These are phyloP conservation scores for Fremontodendron californicum DNA, from an alignment of 345 rosid species.

Conservation along the genomic window DNA sequence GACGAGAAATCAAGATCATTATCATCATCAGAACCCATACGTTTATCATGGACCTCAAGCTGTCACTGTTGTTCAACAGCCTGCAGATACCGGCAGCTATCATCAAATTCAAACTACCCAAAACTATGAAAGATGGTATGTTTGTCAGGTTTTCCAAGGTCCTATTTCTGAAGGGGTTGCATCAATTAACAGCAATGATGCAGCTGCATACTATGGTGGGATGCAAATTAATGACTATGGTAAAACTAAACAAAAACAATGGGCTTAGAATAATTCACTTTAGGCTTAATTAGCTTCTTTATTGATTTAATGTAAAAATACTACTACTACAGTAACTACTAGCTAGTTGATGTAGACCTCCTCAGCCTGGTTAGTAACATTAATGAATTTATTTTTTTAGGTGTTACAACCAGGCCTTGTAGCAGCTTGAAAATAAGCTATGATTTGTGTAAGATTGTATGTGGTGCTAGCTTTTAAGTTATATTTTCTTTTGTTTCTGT, in stretches of 20 bases:
- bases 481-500: background rate
- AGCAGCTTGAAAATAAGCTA: background rate
- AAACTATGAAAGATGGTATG: constrained; percentile 5
- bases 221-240: background rate
- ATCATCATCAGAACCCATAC: background rate
- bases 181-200: background rate
- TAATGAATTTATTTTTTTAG: background rate
- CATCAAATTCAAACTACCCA: background rate
- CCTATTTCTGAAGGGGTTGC: background rate
- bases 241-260: background rate
- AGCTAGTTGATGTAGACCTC: background rate
- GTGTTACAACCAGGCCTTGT: background rate
- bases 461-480: background rate
- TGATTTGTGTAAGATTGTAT: background rate
- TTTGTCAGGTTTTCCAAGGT: background rate
- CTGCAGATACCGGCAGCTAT: background rate
- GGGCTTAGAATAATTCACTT: background rate
- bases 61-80: constrained; percentile 11
- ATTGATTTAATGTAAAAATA: background rate
- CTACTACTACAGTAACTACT: too few species aligned
- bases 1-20: background rate
- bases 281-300: background rate
- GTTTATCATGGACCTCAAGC: constrained; percentile 18
- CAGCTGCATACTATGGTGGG: background rate
- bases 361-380: background rate